phyloP scores from a whole-genome alignment of 1,284 basidiomycete species.

The Xanthoconium separans region DNA sequence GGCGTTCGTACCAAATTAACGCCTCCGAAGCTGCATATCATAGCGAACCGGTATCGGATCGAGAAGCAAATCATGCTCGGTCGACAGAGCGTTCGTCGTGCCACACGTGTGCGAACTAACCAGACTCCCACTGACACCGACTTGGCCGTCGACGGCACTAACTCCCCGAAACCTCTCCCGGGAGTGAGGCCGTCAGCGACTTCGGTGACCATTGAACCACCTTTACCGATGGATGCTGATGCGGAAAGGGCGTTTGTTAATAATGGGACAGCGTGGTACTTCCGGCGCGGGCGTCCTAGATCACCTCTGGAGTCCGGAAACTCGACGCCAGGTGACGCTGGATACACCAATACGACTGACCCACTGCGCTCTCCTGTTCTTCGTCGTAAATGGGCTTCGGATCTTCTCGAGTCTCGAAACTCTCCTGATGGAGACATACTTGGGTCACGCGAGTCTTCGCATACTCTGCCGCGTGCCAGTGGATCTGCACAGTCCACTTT shows the following conservation, averaged over 20 bases:
- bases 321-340: constrained; percentile 27
- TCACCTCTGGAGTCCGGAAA: constrained; percentile 24
- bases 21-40: constrained; percentile 77
- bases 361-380: constrained; percentile 40
- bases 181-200: constrained; percentile 2
- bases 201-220: constrained; percentile 41
- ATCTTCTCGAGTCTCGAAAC: constrained; percentile 36
- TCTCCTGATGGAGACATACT: constrained; percentile 19
- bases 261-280: constrained; percentile 50
- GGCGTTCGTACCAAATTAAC: constrained; percentile 2
- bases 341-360: constrained; percentile 33
- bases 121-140: constrained; percentile 32
- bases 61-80: constrained; percentile 85
- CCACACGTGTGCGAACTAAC: constrained; percentile 33
- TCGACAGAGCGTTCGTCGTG: constrained; percentile 68
- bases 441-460: constrained; percentile 10
- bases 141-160: constrained; percentile 21
- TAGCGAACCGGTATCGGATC: constrained; percentile 78
- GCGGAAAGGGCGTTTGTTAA: constrained; percentile 48
- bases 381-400: constrained; percentile 48
- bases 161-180: constrained; percentile 9
- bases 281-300: constrained; percentile 33
- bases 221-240: constrained; percentile 62
- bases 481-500: constrained; percentile 21
- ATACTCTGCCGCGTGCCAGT: constrained; percentile 7